phyloP scores from a whole-genome alignment of 805 yeast species.

The Yarrowia porcina region DNA sequence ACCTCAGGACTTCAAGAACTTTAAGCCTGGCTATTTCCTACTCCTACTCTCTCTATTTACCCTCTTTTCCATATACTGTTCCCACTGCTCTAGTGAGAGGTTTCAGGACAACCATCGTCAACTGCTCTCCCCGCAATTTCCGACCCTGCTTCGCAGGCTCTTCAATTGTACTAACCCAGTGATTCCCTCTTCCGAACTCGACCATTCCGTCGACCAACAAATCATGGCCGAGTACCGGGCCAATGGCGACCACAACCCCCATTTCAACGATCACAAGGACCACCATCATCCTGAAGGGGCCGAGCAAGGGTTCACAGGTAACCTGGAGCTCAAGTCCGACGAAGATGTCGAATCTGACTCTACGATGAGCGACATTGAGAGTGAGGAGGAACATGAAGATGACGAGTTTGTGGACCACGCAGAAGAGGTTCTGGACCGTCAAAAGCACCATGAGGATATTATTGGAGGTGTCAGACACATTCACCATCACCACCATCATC shows the following conservation, averaged over 20 bases:
- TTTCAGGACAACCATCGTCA: too few species aligned
- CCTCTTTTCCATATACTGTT: too few species aligned
- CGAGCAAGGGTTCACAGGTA: conserved; percentile 13
- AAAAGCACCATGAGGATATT: conserved; percentile 18
- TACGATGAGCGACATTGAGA: conserved; percentile 9
- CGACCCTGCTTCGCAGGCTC: too few species aligned
- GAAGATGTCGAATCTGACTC: background rate
- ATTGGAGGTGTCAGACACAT: background rate
- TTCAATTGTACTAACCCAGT: conserved; percentile 6
- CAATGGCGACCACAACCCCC: conserved; percentile 1
- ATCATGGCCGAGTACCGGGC: background rate
- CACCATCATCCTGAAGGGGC: conserved; percentile 14
- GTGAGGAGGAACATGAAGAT: conserved; percentile 7
- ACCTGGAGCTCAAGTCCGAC: conserved; percentile 12
- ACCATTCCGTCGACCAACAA: background rate
- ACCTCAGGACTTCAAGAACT: too few species aligned
- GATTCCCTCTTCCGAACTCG: background rate
- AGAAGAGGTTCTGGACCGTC: background rate
- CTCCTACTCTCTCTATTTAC: too few species aligned
- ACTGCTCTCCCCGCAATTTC: too few species aligned
- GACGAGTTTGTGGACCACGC: conserved; percentile 22
- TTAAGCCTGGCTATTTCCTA: too few species aligned
- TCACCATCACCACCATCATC: conserved; percentile 6
- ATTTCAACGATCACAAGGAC: background rate
- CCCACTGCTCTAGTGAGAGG: too few species aligned